Percentiles rank a stretch among this genome's conserved stretches.
These are phyloP conservation scores for Xylaria digitata DNA, from an alignment of 2,329 filamentous ascomycete genomes.

Conservation along the genomic window DNA sequence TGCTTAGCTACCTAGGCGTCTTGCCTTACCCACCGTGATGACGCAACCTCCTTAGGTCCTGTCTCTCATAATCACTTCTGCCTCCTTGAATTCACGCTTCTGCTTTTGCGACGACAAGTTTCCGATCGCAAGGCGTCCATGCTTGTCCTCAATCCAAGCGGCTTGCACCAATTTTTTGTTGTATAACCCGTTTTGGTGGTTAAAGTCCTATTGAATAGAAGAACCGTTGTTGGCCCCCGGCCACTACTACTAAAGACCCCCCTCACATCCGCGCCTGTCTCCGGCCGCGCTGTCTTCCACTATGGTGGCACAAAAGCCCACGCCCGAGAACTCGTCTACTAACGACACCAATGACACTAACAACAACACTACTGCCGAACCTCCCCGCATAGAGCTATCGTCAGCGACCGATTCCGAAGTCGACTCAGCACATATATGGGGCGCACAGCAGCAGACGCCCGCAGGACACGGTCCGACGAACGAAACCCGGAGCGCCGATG, in stretches of 20 bases:
- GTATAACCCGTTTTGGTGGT: not conserved
- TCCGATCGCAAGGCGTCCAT: slow-evolving; percentile 1
- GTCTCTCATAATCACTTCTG: slow-evolving; percentile 2
- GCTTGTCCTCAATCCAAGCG: slow-evolving; percentile 4
- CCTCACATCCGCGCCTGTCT: not conserved
- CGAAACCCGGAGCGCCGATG: slow-evolving; percentile 33
- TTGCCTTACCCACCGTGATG: slow-evolving; percentile 30
- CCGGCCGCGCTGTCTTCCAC: slow-evolving; percentile 31
- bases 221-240: not conserved
- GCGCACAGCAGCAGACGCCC: slow-evolving; percentile 27
- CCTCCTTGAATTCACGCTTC: not conserved
- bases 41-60: slow-evolving; percentile 33
- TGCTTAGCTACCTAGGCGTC: slow-evolving; percentile 2
- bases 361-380: slow-evolving; percentile 40
- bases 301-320: slow-evolving; percentile 58
- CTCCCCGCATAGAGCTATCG: slow-evolving; percentile 50
- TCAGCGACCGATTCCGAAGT: slow-evolving; percentile 50
- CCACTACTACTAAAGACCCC: not conserved
- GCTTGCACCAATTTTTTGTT: not conserved
- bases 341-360: slow-evolving; percentile 43
- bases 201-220: not conserved
- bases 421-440: slow-evolving; percentile 50
- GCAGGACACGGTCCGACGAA: slow-evolving; percentile 23
- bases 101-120: not conserved
- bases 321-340: slow-evolving; percentile 43